Percentiles rank a stretch among this genome's conserved stretches.
Evolutionary conservation across 257 asterid species (phyloP).

Genomic region (Ajuga chamaepitys): DNA sequence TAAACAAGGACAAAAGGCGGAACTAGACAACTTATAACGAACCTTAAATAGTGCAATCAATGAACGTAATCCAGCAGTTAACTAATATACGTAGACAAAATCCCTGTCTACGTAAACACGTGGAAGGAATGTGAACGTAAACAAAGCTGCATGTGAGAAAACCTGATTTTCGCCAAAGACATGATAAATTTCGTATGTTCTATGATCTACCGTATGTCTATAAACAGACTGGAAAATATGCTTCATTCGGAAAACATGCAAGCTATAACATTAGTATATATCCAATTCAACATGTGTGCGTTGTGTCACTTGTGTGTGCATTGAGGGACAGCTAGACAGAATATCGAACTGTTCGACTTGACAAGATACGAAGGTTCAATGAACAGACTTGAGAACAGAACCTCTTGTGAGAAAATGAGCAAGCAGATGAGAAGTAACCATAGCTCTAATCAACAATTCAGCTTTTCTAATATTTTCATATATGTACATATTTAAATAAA

Average conservation of each 20-base stretch:
- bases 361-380: background rate
- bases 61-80: background rate
- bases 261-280: background rate
- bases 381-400: slow-evolving; percentile 2
- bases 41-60: slow-evolving; percentile 3
- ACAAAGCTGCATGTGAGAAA: slow-evolving; percentile 4
- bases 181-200: background rate
- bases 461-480: too few species aligned
- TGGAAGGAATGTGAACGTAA: slow-evolving; percentile 14
- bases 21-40: background rate
- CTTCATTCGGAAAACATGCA: background rate
- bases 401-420: background rate
- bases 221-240: background rate
- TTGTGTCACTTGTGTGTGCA: background rate
- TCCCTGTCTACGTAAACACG: slow-evolving; percentile 15
- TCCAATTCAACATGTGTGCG: background rate
- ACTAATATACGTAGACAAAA: too few species aligned
- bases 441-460: background rate
- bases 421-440: slow-evolving; percentile 11
- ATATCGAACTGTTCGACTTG: background rate
- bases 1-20: background rate
- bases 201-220: background rate
- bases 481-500: too few species aligned
- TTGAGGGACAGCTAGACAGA: background rate
- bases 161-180: background rate